phyloP scores from a whole-genome alignment of 352 stramenopile species.

The Phytophthora quininea region DNA sequence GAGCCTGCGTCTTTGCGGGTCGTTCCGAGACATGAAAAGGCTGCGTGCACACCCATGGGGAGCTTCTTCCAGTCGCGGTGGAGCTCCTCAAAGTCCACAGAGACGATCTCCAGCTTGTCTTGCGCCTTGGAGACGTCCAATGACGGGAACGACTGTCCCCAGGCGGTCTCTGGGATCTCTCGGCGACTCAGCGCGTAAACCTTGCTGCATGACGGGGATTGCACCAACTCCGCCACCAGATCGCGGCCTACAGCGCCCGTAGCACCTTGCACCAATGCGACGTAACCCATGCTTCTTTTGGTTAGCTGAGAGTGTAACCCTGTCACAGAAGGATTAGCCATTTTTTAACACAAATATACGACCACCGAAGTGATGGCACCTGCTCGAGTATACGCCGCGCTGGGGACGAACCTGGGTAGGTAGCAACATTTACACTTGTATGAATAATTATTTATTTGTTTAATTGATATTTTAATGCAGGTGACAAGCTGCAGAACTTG shows the following conservation, averaged over 20 bases:
- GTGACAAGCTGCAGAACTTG: constrained; percentile 75
- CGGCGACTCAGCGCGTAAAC: constrained; percentile 67
- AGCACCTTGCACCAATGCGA: constrained; percentile 60
- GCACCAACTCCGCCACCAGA: constrained; percentile 65
- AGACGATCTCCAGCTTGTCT: constrained; percentile 58
- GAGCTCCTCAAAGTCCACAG: constrained; percentile 62
- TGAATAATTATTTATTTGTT: background rate
- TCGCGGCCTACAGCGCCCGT: constrained; percentile 73
- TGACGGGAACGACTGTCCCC: constrained; percentile 46
- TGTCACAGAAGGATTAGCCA: too few relatives aligned
- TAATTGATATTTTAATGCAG: constrained; percentile 27
- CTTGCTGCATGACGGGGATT: constrained; percentile 55
- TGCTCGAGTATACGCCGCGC: constrained; percentile 57
- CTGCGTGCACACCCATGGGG: constrained; percentile 44
- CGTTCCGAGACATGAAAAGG: constrained; percentile 75
- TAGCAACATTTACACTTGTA: background rate
- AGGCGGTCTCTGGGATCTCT: constrained; percentile 53
- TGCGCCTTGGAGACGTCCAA: constrained; percentile 45
- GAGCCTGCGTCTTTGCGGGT: constrained; percentile 71
- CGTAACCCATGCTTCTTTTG: constrained; percentile 35
- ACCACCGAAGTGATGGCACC: constrained; percentile 18
- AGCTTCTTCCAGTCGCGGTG: constrained; percentile 38
- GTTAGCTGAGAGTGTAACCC: background rate
- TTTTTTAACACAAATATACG: too few relatives aligned
- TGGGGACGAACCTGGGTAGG: constrained; percentile 81